A percentile compares a stretch with the other conserved stretches of the same genome.
phyloP scores from a whole-genome alignment of 2,329 filamentous ascomycete species.

The Aureobasidium sp. region DNA sequence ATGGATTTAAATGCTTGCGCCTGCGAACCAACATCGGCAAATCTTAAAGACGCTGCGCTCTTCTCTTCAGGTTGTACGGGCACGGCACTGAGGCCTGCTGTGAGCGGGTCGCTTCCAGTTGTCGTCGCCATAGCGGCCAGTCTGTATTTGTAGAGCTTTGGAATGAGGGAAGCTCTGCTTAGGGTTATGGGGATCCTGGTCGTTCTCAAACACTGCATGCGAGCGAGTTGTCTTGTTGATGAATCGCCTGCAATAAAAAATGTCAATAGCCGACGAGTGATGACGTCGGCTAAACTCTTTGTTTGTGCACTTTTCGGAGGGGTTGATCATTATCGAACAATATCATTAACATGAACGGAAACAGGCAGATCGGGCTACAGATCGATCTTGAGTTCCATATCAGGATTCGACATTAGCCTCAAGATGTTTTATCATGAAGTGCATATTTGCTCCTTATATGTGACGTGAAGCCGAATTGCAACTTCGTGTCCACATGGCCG shows the following conservation, averaged over 20 bases:
- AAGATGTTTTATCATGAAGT: neutral
- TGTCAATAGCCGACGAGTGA: neutral
- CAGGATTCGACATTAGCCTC: neutral
- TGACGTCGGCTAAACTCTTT: conserved; percentile 2
- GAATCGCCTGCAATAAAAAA: neutral
- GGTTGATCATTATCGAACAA: neutral
- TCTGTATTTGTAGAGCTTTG: neutral
- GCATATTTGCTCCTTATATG: no score
- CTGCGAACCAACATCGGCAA: conserved; percentile 38
- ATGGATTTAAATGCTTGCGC: conserved; percentile 7
- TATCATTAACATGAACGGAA: no score
- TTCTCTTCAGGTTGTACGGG: conserved; percentile 13
- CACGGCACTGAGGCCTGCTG: conserved; percentile 21
- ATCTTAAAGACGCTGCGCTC: conserved; percentile 20
- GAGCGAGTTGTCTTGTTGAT: neutral
- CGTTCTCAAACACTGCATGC: conserved; percentile 3
- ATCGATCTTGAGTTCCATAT: neutral
- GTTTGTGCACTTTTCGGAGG: neutral
- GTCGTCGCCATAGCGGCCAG: conserved; percentile 3
- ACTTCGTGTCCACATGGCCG: neutral
- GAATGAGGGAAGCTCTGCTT: neutral
- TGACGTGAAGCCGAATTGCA: neutral
- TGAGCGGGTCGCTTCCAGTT: conserved; percentile 20
- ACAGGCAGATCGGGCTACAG: neutral
- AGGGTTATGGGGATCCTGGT: neutral